Evolutionary conservation across 305 asterid genomes (phyloP).

Genomic region (Fraxinus ornus): DNA sequence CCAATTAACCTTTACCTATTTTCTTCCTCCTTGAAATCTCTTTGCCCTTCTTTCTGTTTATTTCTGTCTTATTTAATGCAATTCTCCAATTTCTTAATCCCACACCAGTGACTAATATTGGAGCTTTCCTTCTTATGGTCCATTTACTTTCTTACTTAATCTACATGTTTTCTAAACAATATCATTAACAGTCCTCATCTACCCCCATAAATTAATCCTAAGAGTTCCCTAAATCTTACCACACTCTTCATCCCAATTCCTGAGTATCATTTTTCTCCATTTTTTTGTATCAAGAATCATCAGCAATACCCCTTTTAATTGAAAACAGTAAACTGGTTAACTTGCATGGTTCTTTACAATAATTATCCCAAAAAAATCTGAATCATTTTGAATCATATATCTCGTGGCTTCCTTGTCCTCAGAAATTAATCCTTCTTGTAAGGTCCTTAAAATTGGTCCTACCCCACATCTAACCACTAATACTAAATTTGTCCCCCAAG

Average conservation of each 20-base stretch:
- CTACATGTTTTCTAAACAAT: background rate
- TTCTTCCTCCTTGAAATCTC: background rate
- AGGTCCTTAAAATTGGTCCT: background rate
- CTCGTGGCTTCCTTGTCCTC: background rate
- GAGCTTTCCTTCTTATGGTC: background rate
- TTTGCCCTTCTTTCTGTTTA: background rate
- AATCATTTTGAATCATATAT: background rate
- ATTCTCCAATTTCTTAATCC: constrained; percentile 10
- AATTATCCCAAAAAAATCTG: background rate
- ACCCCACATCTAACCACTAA: background rate
- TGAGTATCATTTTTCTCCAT: background rate
- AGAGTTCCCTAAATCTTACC: background rate
- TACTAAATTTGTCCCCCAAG: background rate
- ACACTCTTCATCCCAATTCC: background rate
- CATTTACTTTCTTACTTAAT: background rate
- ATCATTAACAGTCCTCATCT: constrained; percentile 1
- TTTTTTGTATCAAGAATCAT: background rate
- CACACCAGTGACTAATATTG: background rate
- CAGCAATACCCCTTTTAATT: background rate
- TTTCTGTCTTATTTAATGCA: background rate
- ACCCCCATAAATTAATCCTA: background rate
- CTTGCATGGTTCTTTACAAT: background rate
- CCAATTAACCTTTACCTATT: background rate
- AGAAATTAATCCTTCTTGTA: background rate
- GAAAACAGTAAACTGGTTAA: background rate